Evolutionary conservation across 2,329 filamentous ascomycete genomes (phyloP), one percentile per base, ranked within the genome.

Genomic region (Cladosporium sp.): DNA sequence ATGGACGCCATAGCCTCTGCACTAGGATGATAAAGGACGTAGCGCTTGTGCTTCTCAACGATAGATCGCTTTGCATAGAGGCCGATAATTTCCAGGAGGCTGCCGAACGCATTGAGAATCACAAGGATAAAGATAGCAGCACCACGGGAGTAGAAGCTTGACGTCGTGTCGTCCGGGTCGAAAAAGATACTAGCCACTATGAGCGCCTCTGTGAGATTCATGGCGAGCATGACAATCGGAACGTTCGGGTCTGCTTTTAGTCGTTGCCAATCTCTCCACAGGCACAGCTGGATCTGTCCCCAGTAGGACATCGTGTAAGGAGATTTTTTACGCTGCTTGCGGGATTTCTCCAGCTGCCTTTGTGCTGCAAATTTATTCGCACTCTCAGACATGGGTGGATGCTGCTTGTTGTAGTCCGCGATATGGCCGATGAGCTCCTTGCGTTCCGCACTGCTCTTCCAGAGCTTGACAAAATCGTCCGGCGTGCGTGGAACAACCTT

Each of bases 41-140:
- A 95, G 51, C 86, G 83, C 47, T 78, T 73, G 59, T 95, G 89
- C 65, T 95, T 95, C 64, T 95, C 88, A 51, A 95, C 87, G 60
- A 95, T 93, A 1, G 86, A 85, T 18, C 89, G 84, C 78, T 93
- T 88, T 2, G 86, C 80, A 64, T 90, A 95, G 4, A 93, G 77
- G 0, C 86, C 88, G 22, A 91, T 69, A 63, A 95, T 90, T 76
- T 85, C 54, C 0, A n/a, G 50, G 55, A 78, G 49, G 84, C 84
- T 67, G 54, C 83, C 77, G 60, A 91, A 90, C 39, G 86, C 88
- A 65, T 90, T 92, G 73, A 90, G 83, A 51, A 93, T 75, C 62
- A 88, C 83, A 60, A 87, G 86, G 62, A 92, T 89, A 78, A 92
- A 93, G 43, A 93, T 74, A 22, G 92, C 75, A 41, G 85, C 83